Evolutionary conservation across 257 asterid species (phyloP), one percentile per base, ranked within the genome.

Genomic region (Phtheirospermum japonicum): DNA sequence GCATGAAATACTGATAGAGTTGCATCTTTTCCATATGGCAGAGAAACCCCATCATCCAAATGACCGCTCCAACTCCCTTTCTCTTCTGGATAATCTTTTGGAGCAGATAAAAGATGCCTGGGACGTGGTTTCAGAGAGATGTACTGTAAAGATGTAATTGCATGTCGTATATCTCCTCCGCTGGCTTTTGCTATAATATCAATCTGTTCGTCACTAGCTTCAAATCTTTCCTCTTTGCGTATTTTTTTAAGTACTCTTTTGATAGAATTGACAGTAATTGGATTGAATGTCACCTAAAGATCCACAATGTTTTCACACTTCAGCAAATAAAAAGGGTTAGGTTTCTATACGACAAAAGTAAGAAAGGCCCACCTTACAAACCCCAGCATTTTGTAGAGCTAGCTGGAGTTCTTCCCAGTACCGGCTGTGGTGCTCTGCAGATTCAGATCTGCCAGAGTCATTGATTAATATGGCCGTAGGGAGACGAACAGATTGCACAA

Each of bases 131-230:
- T 80, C 71, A 85, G 82, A 77, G 83, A 85, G 77, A 84, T 77
- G 83, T 81, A 92, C 71, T 92, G 97, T 64, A 92, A 76, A 31
- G 96, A 86, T 61, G 90, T 86, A 70, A 92, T 83, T 51, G 97
- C 97, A 48, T 85, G 78, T 79, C 99, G 76, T 57, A 92, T 83
- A 74, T 92, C 99, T 67, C 99, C 99, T 73, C 89, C 95, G 75
- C 97, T 85, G 50, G 85, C 64, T 74, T 89, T 82, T 61, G 97
- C 96, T 61, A 89, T 79, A 59, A 69, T 70, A 69, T 89, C 89
- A 66, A 89, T 77, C 37, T 84, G 76, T 72, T 79, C 96, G 77
- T 77, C 85, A 58, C 79, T 80, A 71, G 78, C 81, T 73, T 82
- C 77, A 56, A 72, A 60, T 52, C 73, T 78, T 74, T 92, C 99